A percentile compares a stretch with the other conserved stretches of the same genome.
phyloP scores from a whole-genome alignment of 2,329 filamentous ascomycete species.

The Colletotrichum lindemuthianum region DNA sequence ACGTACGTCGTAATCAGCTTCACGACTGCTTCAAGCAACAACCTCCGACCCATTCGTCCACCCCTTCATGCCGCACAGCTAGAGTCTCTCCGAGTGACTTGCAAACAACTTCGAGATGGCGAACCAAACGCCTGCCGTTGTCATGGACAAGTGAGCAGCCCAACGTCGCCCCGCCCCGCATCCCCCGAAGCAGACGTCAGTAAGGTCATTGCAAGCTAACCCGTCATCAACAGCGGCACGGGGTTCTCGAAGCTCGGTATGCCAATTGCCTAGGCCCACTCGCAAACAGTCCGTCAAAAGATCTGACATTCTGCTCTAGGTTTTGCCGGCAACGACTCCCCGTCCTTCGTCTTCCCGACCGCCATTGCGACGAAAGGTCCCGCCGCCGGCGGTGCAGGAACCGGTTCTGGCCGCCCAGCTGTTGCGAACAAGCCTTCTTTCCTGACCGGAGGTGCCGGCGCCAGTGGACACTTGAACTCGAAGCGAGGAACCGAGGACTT shows the following conservation, averaged over 20 bases:
- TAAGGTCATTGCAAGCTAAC: slow-evolving; percentile 36
- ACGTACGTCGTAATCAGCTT: slow-evolving; percentile 37
- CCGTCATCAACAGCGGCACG: slow-evolving; percentile 80
- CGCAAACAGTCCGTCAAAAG: slow-evolving; percentile 39
- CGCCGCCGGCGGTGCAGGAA: slow-evolving; percentile 74
- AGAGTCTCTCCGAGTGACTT: slow-evolving; percentile 27
- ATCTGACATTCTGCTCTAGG: slow-evolving; percentile 61
- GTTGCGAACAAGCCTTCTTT: slow-evolving; percentile 96
- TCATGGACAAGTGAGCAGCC: slow-evolving; percentile 99
- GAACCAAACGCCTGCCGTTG: slow-evolving; percentile 99
- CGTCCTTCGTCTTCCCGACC: slow-evolving; percentile 98
- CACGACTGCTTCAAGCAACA: slow-evolving; percentile 26
- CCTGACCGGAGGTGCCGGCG: slow-evolving; percentile 88
- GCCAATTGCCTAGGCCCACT: slow-evolving; percentile 42
- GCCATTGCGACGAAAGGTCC: slow-evolving; percentile 95
- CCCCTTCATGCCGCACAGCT: slow-evolving; percentile 30
- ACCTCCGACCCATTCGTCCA: slow-evolving; percentile 15
- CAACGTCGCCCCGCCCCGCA: slow-evolving; percentile 42
- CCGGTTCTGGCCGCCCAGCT: slow-evolving; percentile 87
- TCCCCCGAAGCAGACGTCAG: slow-evolving; percentile 38
- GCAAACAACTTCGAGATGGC: slow-evolving; percentile 71
- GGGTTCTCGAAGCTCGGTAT: slow-evolving; percentile 98
- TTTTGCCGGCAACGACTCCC: slow-evolving; percentile 98
- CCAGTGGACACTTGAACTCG: slow-evolving; percentile 81
- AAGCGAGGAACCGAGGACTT: slow-evolving; percentile 98